Conservation (phyloP, 768 basidiomycete genomes). For the Collybia mongolica region DNA sequence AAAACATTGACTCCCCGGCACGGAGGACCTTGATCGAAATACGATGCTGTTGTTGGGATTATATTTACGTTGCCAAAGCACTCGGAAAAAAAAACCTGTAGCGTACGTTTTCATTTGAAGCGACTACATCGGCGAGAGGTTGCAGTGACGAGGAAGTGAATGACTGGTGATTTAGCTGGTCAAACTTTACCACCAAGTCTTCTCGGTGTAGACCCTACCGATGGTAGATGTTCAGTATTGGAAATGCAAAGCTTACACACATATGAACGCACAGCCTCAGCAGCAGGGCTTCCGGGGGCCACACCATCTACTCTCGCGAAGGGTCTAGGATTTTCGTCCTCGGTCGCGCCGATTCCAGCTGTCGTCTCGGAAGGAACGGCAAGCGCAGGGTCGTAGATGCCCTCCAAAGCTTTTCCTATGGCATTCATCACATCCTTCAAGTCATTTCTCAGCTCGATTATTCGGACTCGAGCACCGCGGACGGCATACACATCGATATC, state of each 20-base stretch:
- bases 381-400: conserved; percentile 56
- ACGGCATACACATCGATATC: conserved; percentile 86
- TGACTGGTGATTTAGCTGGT: conserved; percentile 50
- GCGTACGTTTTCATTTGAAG: conserved; percentile 76
- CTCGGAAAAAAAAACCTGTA: background rate
- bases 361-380: conserved; percentile 19
- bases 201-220: conserved; percentile 63
- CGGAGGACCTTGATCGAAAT: conserved; percentile 61
- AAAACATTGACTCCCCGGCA: conserved; percentile 36
- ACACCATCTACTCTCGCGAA: conserved; percentile 86
- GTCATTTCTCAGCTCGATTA: conserved; percentile 85
- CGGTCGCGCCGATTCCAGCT: conserved; percentile 10
- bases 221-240: background rate
- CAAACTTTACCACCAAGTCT: conserved; percentile 77
- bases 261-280: conserved; percentile 58
- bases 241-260: background rate
- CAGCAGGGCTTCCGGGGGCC: conserved; percentile 79
- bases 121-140: conserved; percentile 72
- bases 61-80: background rate
- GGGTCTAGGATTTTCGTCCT: conserved; percentile 29
- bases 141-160: conserved; percentile 55
- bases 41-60: conserved; percentile 41
- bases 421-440: conserved; percentile 59
- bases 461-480: conserved; percentile 67
- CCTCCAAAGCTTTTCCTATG: conserved; percentile 67